Conservation (phyloP, 441 rosid genomes). For the Capsella rubella region DNA sequence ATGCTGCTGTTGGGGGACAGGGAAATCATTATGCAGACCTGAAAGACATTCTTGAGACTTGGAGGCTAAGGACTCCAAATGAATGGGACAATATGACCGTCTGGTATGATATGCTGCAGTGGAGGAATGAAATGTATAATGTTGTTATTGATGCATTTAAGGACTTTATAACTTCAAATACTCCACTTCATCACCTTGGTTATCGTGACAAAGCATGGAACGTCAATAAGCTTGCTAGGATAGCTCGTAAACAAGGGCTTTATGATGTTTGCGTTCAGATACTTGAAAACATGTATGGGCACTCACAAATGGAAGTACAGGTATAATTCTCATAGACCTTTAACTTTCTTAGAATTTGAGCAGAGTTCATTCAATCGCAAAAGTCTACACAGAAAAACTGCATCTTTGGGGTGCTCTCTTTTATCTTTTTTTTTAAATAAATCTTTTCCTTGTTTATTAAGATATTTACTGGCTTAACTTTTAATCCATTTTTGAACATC, state of each 20-base stretch:
- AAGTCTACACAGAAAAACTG: too few species aligned
- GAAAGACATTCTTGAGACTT: conserved; percentile 96
- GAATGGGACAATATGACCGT: conserved; percentile 97
- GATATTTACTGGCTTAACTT: conserved; percentile 4
- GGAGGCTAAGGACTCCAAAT: conserved; percentile 98
- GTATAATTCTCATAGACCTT: conserved; percentile 49
- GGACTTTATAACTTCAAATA: conserved; percentile 72
- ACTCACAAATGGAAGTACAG: conserved; percentile 99
- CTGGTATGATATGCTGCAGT: conserved; percentile 97
- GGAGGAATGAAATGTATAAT: conserved; percentile 99
- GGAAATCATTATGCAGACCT: conserved; percentile 92
- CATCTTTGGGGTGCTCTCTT: not conserved
- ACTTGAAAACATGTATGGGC: conserved; percentile 98
- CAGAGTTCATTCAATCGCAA: too few species aligned
- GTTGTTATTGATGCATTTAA: conserved; percentile 94
- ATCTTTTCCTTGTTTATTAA: conserved; percentile 8
- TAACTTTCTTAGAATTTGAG: conserved; percentile 15
- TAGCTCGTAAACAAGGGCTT: conserved; percentile 98
- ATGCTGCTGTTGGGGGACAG: conserved; percentile 66
- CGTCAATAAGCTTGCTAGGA: conserved; percentile 97
- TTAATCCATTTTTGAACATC: conserved; percentile 11
- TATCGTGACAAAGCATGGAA: conserved; percentile 99
- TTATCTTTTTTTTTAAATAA: not conserved
- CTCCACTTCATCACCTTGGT: conserved; percentile 96
- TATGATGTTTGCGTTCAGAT: conserved; percentile 88